Evolutionary conservation across 768 basidiomycete species (phyloP).

Genomic region (Macrolepiota albuminosa): DNA sequence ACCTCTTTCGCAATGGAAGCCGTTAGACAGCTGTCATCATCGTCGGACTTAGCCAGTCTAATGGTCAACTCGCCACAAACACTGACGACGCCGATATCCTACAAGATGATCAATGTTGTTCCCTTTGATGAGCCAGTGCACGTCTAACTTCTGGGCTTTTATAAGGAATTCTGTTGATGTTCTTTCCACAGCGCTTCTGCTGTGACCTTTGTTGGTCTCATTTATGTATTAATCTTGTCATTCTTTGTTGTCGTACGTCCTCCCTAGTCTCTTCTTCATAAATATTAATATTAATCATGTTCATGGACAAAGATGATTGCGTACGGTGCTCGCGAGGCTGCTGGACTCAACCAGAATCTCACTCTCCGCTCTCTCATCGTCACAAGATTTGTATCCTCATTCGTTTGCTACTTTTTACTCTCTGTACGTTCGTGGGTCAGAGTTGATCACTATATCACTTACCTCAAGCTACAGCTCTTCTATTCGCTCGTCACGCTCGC

Average conservation of each 20-base stretch:
- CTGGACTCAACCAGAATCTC: slow-evolving; percentile 30
- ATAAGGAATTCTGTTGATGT: background rate
- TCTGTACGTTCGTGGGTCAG: slow-evolving; percentile 23
- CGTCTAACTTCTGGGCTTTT: slow-evolving; percentile 17
- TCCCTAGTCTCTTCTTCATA: background rate
- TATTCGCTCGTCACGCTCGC: slow-evolving; percentile 58
- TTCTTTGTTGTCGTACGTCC: slow-evolving; percentile 29
- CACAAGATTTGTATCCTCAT: slow-evolving; percentile 28
- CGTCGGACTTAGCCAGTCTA: slow-evolving; percentile 23
- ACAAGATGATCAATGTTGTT: slow-evolving; percentile 43
- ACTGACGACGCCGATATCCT: slow-evolving; percentile 43
- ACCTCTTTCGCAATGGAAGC: slow-evolving; percentile 24
- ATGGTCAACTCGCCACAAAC: slow-evolving; percentile 46
- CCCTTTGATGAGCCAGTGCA: slow-evolving; percentile 64
- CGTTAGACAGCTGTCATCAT: slow-evolving; percentile 15
- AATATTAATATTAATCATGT: background rate
- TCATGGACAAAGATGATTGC: slow-evolving; percentile 15
- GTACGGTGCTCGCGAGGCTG: slow-evolving; percentile 31
- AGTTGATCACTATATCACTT: background rate
- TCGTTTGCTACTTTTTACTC: slow-evolving; percentile 32
- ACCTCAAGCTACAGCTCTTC: slow-evolving; percentile 36
- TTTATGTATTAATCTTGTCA: slow-evolving; percentile 46
- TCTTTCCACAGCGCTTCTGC: slow-evolving; percentile 41
- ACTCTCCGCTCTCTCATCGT: slow-evolving; percentile 27
- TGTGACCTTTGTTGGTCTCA: slow-evolving; percentile 51